Evolutionary conservation across 2,329 filamentous ascomycete genomes (phyloP), one percentile per base, ranked within the genome.

Genomic region (Exophiala alcalophila): DNA sequence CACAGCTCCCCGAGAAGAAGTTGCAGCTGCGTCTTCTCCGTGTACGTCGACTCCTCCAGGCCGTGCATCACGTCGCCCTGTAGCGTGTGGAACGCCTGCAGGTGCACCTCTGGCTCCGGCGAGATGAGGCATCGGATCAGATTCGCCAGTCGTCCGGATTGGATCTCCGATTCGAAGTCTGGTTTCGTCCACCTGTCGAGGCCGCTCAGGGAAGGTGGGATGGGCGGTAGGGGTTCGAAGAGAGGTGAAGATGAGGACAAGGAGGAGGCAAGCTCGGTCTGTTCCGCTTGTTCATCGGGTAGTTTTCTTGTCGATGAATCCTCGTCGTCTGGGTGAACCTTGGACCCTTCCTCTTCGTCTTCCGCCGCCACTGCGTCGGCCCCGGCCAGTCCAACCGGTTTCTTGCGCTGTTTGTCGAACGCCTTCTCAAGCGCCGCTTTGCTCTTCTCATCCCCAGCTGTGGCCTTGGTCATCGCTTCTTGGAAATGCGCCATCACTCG

Each of bases 111-210:
- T 24, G 73, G 70, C 57, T 92, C 80, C 32, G 80, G 68, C 0
- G 89, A 94, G 40, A 80, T 83, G 8, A 96, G 73, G 55, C 91
- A 84, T 23, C 83, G 72, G 32, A 94, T 73, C 20, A 97, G 68
- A 2, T 80, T 75, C 10, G 76, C 72, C 15, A 86, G 73, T 56
- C 86, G 77, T 5, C 86, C 6, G 94, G 71, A 1, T 88, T 77
- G 81, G 29, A 90, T 84, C 0, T 86, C 70, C 21, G 86, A 83
- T 59, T 94, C 91, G 50, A 79, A 28, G 77, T 73, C 88, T 87
- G 95, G 58, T 19, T 53, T 46, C 20, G 23, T 19, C 53, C 53
- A 55, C 26, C 69, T 69, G 44, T 70, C 67, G 10, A 82, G 64
- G 23, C 60, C 67, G 36, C 63, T 58, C 28, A 69, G 63, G n/a